A percentile compares a stretch with the other conserved stretches of the same genome.
Evolutionary conservation across 1,284 basidiomycete species (phyloP).

Genomic region (Ustilago bromivora): DNA sequence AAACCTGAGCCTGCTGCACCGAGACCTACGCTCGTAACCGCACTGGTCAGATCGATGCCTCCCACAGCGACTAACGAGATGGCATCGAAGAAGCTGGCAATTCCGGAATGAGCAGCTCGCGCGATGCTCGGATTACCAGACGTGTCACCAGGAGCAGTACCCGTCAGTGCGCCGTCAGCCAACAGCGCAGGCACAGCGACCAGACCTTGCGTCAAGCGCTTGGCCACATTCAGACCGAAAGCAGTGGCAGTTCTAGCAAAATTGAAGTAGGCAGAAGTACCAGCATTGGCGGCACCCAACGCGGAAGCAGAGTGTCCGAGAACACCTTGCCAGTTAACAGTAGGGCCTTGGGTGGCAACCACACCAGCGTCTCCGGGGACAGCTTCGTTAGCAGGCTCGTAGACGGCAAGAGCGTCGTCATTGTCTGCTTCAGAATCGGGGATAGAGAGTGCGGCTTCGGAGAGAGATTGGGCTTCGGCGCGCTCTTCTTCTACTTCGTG

Average conservation of each 20-base stretch:
- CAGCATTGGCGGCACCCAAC: conserved; percentile 53
- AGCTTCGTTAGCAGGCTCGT: conserved; percentile 26
- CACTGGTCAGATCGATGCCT: conserved; percentile 60
- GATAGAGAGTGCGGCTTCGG: conserved; percentile 54
- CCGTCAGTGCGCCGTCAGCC: conserved; percentile 53
- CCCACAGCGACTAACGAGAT: conserved; percentile 59
- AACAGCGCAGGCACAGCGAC: conserved; percentile 56
- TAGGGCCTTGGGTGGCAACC: conserved; percentile 13
- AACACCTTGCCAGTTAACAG: conserved; percentile 45
- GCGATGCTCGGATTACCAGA: conserved; percentile 34
- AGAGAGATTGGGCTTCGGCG: conserved; percentile 40
- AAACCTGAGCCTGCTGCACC: conserved; percentile 57
- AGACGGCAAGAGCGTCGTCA: conserved; percentile 11
- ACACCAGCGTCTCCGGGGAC: conserved; percentile 30
- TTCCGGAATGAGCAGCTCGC: conserved; percentile 47
- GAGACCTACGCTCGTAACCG: conserved; percentile 56
- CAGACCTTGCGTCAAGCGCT: conserved; percentile 58
- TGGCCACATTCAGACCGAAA: conserved; percentile 57
- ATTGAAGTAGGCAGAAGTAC: conserved; percentile 57
- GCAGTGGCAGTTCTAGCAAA: conserved; percentile 54
- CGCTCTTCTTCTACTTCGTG: conserved; percentile 36
- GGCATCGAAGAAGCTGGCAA: conserved; percentile 60
- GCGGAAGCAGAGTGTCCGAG: conserved; percentile 49
- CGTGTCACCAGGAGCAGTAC: conserved; percentile 42
- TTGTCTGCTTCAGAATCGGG: conserved; percentile 49